A percentile compares a stretch with the other conserved stretches of the same genome.
Evolutionary conservation across 164 flowering plant genomes (phyloP).

Genomic region (Hamamelis virginiana): DNA sequence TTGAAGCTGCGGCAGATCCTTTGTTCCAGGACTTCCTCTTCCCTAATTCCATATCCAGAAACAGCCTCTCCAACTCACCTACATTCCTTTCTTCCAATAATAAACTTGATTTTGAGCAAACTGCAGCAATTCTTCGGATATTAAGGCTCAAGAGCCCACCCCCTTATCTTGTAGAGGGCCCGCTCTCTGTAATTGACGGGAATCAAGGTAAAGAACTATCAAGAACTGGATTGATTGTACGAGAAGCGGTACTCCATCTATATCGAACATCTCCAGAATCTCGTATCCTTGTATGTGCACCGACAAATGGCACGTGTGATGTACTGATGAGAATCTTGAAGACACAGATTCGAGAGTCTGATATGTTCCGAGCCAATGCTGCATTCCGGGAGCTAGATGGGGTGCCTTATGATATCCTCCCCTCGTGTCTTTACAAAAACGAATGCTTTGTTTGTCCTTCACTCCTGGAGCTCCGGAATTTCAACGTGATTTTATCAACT

Average conservation of each 20-base stretch:
- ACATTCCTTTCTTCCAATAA: neutral
- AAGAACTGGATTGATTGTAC: constrained; percentile 24
- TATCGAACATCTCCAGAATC: constrained; percentile 8
- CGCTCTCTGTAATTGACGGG: constrained; percentile 1
- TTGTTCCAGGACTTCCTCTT: constrained; percentile 29
- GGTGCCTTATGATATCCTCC: constrained; percentile 38
- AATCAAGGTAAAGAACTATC: constrained; percentile 5
- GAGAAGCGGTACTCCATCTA: constrained; percentile 25
- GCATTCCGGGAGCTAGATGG: constrained; percentile 42
- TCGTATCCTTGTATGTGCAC: constrained; percentile 36
- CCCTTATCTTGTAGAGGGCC: constrained; percentile 35
- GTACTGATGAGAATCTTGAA: constrained; percentile 27
- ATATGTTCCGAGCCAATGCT: constrained; percentile 49
- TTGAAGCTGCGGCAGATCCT: constrained; percentile 29
- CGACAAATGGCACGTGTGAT: constrained; percentile 37
- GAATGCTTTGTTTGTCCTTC: constrained; percentile 45
- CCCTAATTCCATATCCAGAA: constrained; percentile 15
- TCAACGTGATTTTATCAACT: constrained; percentile 39
- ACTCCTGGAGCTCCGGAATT: constrained; percentile 23
- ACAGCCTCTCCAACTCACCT: neutral
- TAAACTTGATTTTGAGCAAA: constrained; percentile 7
- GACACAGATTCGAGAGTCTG: constrained; percentile 23
- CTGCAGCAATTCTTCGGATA: constrained; percentile 19
- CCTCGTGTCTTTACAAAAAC: constrained; percentile 24
- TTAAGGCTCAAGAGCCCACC: constrained; percentile 20